phyloP scores from a whole-genome alignment of 2,329 filamentous ascomycete genomes.

The Gnomoniopsis sp. region DNA sequence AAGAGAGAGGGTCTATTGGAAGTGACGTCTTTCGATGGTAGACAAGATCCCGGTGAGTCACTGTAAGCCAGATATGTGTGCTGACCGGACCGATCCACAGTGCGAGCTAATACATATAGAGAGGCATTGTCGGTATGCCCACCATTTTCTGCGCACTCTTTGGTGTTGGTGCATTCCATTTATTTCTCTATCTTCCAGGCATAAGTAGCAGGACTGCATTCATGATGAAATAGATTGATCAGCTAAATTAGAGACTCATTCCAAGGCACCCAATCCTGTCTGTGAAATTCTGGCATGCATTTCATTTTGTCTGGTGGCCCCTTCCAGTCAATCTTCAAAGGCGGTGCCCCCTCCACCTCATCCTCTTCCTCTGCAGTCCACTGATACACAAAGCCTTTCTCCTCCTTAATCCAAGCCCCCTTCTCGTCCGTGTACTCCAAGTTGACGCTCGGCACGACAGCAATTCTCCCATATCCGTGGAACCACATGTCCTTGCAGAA shows the following conservation, averaged over 20 bases:
- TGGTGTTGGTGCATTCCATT: no score
- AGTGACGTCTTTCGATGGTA: no score
- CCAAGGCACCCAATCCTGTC: conserved; percentile 37
- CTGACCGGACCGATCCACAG: no score
- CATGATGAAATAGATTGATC: not conserved
- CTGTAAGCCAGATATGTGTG: no score
- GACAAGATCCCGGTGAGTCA: no score
- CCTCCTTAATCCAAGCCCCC: conserved; percentile 38
- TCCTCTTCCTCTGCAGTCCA: conserved; percentile 27
- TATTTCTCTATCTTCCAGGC: no score
- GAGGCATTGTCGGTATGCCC: no score
- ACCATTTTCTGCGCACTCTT: no score
- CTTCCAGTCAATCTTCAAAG: conserved; percentile 34
- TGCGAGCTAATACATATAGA: no score
- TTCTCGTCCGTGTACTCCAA: conserved; percentile 49
- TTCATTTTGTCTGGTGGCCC: conserved; percentile 39
- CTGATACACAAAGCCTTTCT: conserved; percentile 42
- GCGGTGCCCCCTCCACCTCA: conserved; percentile 14
- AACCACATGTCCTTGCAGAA: conserved; percentile 58
- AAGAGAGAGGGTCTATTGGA: no score
- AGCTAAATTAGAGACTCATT: conserved; percentile 21
- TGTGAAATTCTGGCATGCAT: conserved; percentile 38
- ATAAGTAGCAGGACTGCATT: no score
- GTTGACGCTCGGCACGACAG: conserved; percentile 53
- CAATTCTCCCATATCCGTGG: conserved; percentile 47